Percentiles rank a stretch among this genome's conserved stretches.
phyloP scores from a whole-genome alignment of 306 rosid genomes.

The Cicer bijugum region DNA sequence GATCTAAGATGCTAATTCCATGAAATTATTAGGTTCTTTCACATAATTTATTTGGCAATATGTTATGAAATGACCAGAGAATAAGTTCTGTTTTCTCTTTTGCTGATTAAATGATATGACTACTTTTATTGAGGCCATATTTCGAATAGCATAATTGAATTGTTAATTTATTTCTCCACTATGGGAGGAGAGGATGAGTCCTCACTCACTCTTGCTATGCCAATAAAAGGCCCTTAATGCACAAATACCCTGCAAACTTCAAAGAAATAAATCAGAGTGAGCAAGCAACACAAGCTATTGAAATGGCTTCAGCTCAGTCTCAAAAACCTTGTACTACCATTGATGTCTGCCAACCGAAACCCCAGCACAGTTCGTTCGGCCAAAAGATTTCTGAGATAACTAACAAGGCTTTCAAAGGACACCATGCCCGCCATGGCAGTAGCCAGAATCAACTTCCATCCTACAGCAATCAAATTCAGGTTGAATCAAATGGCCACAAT shows the following conservation, averaged over 20 bases:
- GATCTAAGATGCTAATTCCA: slow-evolving; percentile 36
- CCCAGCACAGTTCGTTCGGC: slow-evolving; percentile 50
- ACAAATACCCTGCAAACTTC: slow-evolving; percentile 28
- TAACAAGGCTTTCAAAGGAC: slow-evolving; percentile 52
- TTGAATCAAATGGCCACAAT: slow-evolving; percentile 36
- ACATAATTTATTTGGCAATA: slow-evolving; percentile 29
- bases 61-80: slow-evolving; percentile 41
- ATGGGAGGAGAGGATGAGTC: slow-evolving; percentile 25
- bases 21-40: slow-evolving; percentile 40
- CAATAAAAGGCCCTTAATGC: slow-evolving; percentile 46
- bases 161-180: slow-evolving; percentile 46
- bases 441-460: slow-evolving; percentile 41
- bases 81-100: slow-evolving; percentile 41
- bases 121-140: slow-evolving; percentile 39
- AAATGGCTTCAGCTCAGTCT: slow-evolving; percentile 60
- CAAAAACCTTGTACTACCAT: slow-evolving; percentile 40
- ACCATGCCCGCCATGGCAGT: slow-evolving; percentile 47
- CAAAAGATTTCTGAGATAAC: slow-evolving; percentile 52
- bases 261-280: slow-evolving; percentile 36
- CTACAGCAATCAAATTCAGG: slow-evolving; percentile 43
- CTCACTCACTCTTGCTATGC: slow-evolving; percentile 3
- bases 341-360: slow-evolving; percentile 49
- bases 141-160: slow-evolving; percentile 40
- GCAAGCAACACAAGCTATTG: slow-evolving; percentile 29
- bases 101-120: slow-evolving; percentile 26